Conservation (phyloP, 225 moss, liverwort and hornwort genomes). For the Polytrichum formosum region DNA sequence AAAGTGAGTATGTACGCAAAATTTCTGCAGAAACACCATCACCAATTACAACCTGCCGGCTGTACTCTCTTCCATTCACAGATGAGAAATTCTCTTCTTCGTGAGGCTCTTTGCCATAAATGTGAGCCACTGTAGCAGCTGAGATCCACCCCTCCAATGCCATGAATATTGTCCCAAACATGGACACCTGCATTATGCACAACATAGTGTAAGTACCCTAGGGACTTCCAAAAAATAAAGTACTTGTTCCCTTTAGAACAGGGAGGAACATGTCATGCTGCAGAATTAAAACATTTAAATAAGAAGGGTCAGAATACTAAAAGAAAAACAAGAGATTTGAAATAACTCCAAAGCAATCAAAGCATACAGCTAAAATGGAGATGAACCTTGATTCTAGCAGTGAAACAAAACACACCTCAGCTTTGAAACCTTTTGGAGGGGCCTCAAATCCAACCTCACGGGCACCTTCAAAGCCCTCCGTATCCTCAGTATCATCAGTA, state of each 20-base stretch:
- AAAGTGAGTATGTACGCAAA: constrained; percentile 57
- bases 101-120: constrained; percentile 76
- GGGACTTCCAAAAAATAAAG: too few relatives aligned
- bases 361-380: too few relatives aligned
- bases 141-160: constrained; percentile 90
- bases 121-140: constrained; percentile 78
- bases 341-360: too few relatives aligned
- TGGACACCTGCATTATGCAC: constrained; percentile 49
- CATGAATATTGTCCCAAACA: constrained; percentile 77
- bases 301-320: too few relatives aligned
- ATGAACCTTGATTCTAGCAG: too few relatives aligned
- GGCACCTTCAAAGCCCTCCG: constrained; percentile 53
- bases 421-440: constrained; percentile 80
- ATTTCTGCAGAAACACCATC: constrained; percentile 65
- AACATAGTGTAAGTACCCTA: too few relatives aligned
- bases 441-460: constrained; percentile 60
- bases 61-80: constrained; percentile 77
- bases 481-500: constrained; percentile 34
- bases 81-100: constrained; percentile 61
- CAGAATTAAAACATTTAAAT: too few relatives aligned
- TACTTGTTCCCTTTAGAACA: not conserved
- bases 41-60: constrained; percentile 34
- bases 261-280: not conserved
- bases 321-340: too few relatives aligned
- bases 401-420: constrained; percentile 54